These are phyloP conservation scores for Rubus parviflorus DNA, from an alignment of 306 rosid genomes.

Conservation along the genomic window DNA sequence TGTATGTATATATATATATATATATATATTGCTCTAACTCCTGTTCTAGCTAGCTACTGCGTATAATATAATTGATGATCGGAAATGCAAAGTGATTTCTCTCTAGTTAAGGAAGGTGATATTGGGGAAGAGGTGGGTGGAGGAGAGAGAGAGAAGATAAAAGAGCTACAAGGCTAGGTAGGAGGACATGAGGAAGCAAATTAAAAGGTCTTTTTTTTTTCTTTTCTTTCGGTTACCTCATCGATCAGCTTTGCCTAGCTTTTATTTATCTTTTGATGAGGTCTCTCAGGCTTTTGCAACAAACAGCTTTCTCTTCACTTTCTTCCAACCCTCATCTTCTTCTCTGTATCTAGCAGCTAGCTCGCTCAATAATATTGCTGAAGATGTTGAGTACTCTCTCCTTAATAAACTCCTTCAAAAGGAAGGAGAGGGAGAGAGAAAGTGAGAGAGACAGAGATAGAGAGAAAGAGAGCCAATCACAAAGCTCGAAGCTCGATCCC, in stretches of 20 bases:
- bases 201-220: not conserved
- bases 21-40: too few species aligned
- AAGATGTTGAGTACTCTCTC: conserved; percentile 40
- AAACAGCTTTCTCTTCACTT: conserved; percentile 45
- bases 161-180: conserved; percentile 20
- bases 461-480: conserved; percentile 59
- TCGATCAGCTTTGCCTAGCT: conserved; percentile 62
- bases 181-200: conserved; percentile 5
- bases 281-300: conserved; percentile 52
- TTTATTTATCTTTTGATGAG: conserved; percentile 39
- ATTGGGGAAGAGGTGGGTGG: conserved; percentile 4
- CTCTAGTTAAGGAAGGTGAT: conserved; percentile 13
- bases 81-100: not conserved
- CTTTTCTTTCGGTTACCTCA: conserved; percentile 55
- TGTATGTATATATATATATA: too few species aligned
- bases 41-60: too few species aligned
- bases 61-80: not conserved
- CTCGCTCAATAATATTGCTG: conserved; percentile 23
- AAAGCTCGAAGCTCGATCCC: conserved; percentile 82
- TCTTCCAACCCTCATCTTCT: conserved; percentile 56
- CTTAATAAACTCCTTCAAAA: conserved; percentile 55
- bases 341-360: conserved; percentile 51
- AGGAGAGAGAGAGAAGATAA: conserved; percentile 25
- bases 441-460: conserved; percentile 24
- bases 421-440: conserved; percentile 21